Conservation (phyloP, 2,329 filamentous ascomycete genomes). For the Colletotrichum nymphaeae region DNA sequence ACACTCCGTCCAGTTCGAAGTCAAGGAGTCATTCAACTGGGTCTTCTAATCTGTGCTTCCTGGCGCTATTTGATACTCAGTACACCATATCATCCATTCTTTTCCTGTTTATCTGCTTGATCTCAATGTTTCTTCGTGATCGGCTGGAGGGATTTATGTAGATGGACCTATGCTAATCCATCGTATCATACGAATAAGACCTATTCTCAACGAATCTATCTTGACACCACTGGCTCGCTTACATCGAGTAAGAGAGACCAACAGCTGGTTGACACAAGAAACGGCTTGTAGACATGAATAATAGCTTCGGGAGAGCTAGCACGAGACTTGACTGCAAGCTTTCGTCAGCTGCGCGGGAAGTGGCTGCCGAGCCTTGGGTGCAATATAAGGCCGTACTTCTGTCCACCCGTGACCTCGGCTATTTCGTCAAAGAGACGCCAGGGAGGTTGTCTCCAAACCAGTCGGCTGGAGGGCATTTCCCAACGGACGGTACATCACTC, state of each 20-base stretch:
- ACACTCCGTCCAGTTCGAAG: slow-evolving; percentile 60
- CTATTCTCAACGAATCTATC: not conserved
- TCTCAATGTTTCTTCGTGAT: not conserved
- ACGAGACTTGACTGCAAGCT: slow-evolving; percentile 10
- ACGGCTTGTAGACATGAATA: not conserved
- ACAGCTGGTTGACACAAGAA: not conserved
- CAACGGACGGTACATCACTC: not conserved
- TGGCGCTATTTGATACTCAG: not conserved
- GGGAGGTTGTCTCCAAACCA: not conserved
- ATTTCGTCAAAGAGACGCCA: too few relatives aligned
- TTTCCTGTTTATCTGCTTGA: not conserved
- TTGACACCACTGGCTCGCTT: not conserved
- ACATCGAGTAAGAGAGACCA: not conserved
- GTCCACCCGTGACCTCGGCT: too few relatives aligned
- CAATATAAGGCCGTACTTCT: not conserved
- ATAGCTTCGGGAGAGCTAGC: not conserved
- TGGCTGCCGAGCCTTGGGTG: not conserved
- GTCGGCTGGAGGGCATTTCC: not conserved
- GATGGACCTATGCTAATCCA: not conserved
- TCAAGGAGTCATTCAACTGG: slow-evolving; percentile 75
- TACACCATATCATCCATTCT: not conserved
- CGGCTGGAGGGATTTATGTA: not conserved
- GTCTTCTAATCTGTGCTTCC: slow-evolving; percentile 57
- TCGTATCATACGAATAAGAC: not conserved
- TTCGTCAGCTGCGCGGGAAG: not conserved